Evolutionary conservation across 202 grass and related monocot species (phyloP).

Genomic region (Schoenoplectus tabernaemontani): DNA sequence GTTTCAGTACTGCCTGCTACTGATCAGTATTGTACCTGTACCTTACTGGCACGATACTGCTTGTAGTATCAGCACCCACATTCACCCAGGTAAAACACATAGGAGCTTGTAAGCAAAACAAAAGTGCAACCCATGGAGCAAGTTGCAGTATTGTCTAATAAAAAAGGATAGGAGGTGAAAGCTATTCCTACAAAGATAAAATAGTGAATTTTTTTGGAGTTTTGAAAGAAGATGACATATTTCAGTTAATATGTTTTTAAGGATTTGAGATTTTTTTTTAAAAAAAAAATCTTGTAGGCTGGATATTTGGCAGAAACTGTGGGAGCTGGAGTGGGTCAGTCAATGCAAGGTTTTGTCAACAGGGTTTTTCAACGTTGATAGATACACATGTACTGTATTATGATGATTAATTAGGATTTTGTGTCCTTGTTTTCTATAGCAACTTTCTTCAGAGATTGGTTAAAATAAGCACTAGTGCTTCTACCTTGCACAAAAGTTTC

Average conservation of each 20-base stretch:
- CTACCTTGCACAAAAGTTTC: not conserved
- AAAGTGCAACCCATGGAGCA: not conserved
- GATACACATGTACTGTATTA: not conserved
- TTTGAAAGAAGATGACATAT: not conserved
- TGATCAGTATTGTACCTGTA: not conserved
- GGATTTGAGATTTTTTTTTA: not conserved
- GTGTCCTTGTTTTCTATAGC: not conserved
- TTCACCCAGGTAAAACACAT: not conserved
- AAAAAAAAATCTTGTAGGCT: conserved; percentile 40
- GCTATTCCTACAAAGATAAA: not conserved
- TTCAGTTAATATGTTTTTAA: not conserved
- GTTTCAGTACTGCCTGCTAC: not conserved
- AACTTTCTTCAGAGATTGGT: not conserved
- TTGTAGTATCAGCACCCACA: not conserved
- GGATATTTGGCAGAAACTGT: conserved; percentile 70
- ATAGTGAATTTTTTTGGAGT: not conserved
- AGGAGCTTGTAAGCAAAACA: not conserved
- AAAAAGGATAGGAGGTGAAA: not conserved
- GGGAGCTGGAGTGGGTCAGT: conserved; percentile 61
- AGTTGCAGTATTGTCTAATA: not conserved
- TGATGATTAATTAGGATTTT: not conserved
- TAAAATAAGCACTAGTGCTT: not conserved
- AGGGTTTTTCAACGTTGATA: conserved; percentile 53
- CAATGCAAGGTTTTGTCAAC: conserved; percentile 60
- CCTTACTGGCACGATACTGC: not conserved